Percentiles rank a stretch among this genome's conserved stretches.
Evolutionary conservation across 1,284 basidiomycete genomes (phyloP).

Genomic region (Pseudozyma hubeiensis): DNA sequence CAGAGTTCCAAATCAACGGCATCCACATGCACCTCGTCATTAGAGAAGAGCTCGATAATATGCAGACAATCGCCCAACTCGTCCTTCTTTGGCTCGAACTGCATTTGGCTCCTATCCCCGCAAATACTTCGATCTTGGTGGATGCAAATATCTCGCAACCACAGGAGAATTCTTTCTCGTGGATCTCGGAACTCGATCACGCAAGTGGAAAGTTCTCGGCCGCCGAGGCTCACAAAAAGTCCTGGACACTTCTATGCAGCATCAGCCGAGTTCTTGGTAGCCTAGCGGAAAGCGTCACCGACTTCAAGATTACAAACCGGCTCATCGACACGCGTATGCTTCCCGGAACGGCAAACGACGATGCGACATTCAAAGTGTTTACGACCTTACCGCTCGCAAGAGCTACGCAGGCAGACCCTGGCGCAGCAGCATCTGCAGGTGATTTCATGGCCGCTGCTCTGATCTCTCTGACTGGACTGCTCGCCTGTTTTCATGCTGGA

Average conservation of each 20-base stretch:
- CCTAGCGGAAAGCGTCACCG: slow-evolving; percentile 3
- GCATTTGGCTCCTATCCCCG: slow-evolving; percentile 1
- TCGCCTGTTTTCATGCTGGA: slow-evolving; percentile 7
- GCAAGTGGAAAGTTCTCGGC: slow-evolving; percentile 25
- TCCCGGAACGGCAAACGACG: not conserved
- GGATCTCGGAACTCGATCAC: slow-evolving; percentile 20
- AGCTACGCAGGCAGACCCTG: not conserved
- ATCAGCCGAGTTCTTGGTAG: slow-evolving; percentile 10
- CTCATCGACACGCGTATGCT: not conserved
- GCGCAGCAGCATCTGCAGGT: not conserved
- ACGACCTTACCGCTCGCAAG: not conserved
- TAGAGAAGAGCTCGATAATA: slow-evolving; percentile 26
- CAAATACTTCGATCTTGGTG: not conserved
- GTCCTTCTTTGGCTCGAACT: slow-evolving; percentile 32
- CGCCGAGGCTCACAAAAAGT: not conserved
- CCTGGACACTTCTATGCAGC: slow-evolving; percentile 2
- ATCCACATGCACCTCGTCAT: slow-evolving; percentile 11
- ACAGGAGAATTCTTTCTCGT: not conserved
- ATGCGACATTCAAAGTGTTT: not conserved
- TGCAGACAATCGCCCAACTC: slow-evolving; percentile 25
- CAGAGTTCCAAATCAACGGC: slow-evolving; percentile 26
- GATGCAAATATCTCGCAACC: not conserved
- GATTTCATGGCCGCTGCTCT: slow-evolving; percentile 2
- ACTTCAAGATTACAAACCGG: not conserved
- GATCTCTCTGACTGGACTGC: slow-evolving; percentile 17